phyloP scores from a whole-genome alignment of 202 grass and related monocot genomes.

The Digitaria exilis region DNA sequence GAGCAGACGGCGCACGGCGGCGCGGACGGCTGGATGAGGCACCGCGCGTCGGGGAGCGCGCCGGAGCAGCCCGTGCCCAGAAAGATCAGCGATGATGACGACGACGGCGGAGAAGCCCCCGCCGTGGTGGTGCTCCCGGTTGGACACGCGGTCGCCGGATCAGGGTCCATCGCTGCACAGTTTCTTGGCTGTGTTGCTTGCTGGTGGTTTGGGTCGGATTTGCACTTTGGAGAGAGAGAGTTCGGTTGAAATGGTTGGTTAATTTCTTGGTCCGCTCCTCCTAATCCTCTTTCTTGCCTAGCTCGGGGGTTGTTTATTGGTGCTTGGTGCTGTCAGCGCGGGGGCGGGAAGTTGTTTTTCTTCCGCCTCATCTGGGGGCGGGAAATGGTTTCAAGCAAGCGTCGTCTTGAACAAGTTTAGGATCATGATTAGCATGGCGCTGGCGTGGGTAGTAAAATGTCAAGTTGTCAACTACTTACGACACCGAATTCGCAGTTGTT shows the following conservation, averaged over 20 bases:
- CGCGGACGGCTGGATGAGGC: slow-evolving; percentile 51
- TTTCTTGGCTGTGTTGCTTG: not conserved
- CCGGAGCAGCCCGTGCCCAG: slow-evolving; percentile 68
- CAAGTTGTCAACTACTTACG: no score
- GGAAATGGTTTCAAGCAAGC: not conserved
- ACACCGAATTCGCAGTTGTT: no score
- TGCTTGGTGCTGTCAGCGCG: not conserved
- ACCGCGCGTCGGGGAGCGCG: slow-evolving; percentile 48
- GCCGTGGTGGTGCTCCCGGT: not conserved
- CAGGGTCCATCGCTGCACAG: slow-evolving; percentile 4
- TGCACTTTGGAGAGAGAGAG: not conserved
- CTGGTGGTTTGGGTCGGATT: not conserved
- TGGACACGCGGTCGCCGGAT: not conserved
- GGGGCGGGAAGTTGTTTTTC: slow-evolving; percentile 15
- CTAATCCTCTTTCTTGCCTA: not conserved
- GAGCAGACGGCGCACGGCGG: slow-evolving; percentile 63
- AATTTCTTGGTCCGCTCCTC: not conserved
- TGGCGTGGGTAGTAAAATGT: no score
- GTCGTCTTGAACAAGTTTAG: not conserved
- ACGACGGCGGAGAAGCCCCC: not conserved
- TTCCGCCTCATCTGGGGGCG: not conserved
- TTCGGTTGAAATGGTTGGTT: not conserved
- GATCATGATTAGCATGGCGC: not conserved
- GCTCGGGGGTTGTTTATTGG: slow-evolving; percentile 15
- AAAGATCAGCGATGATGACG: slow-evolving; percentile 36